Evolutionary conservation across 2,329 filamentous ascomycete species (phyloP), one percentile per base, ranked within the genome.

Genomic region (Botrytis cinerea): DNA sequence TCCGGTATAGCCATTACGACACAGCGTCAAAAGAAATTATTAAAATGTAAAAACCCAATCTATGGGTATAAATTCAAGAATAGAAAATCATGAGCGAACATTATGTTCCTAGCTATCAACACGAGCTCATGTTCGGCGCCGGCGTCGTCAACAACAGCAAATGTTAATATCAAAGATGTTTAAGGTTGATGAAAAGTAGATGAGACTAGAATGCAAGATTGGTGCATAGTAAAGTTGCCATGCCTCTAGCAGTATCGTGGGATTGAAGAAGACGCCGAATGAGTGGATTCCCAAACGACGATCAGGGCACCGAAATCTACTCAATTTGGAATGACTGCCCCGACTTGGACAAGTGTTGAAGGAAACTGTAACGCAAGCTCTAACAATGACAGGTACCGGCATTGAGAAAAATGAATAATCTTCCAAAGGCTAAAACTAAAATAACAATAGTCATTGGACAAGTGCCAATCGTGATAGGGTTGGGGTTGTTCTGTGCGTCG

Each of bases 1-100:
- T 78, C 78, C 38, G 80, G 75, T 67, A 80, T 77, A 35, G 77
- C 77, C 80, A 81, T 81, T 51, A 72, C 73, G 74, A 73, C 67
- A 59, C 63, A 43, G 57, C 74, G 75, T 75, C 75, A 75, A 77
- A 28, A 70, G 74, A 70, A 76, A 71, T 74, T 75, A 78, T 76
- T 77, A 77, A 76, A 68, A 71, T 71, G 25, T 48, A 73, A 72
- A 77, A 74, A 69, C 78, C 79, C 79, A 81, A 75, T 80, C 79
- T 77, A 81, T 80, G 79, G 79, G 79, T 25, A 71, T 72, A 71
- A 71, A 32, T 18, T 73, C 60, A 79, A 78, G 74, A 79, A 79
- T 75, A 72, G 75, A 59, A 78, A 71, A 64, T 64, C 73, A 78
- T 74, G 70, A 74, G 76, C 62, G 67, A 35, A 75, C 78, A 80